Evolutionary conservation across 1,139 yeast species (phyloP), one percentile per base, ranked within the genome.

Genomic region (Candida tunisiensis): DNA sequence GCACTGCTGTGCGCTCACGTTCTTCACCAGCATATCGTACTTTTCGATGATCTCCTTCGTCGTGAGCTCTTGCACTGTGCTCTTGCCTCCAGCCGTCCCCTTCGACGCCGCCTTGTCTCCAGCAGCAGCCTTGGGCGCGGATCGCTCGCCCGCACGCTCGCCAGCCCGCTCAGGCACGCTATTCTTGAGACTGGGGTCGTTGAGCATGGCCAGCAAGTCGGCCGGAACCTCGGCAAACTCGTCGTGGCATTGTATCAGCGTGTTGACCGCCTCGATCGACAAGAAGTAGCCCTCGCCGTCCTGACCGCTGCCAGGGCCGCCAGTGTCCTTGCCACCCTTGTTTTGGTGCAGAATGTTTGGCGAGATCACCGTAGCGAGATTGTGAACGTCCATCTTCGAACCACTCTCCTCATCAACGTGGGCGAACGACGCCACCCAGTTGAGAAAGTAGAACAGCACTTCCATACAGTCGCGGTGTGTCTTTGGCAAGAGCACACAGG

Each of bases 401-500:
- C 98, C 98, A 5, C 46, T 35, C 26, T 49, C 55, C 20, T 53
- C 58, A 23, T 53, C 57, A 24, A 53, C 69, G 40, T 80, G 88
- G 1, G 96, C 79, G 54, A 91, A 91, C 5, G 96, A 80, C 0
- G 96, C 85, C 2, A 85, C 92, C 96, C 98, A 88, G 49, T 74
- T 74, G 49, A 91, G 68, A 49, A 91, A 91, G 36, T 74, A 74
- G 20, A 85, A 60, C 28, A 91, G 56, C 4, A 85, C 94, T 47
- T 91, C 98, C 30, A 85, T 62, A 28, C 82, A 64, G 47, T 83
- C 93, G 30, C 98, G 66, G 45, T 85, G 80, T 15, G 72, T 64
- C 34, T 74, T 61, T 1, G 96, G 96, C 23, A 91, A 57, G 61
- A 88, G 57, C 31, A 92, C 69, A 44, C 83, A 79, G 3, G 78